A percentile compares a stretch with the other conserved stretches of the same genome.
phyloP scores from a whole-genome alignment of 2,329 filamentous ascomycete species.

The Aspergillus felis region DNA sequence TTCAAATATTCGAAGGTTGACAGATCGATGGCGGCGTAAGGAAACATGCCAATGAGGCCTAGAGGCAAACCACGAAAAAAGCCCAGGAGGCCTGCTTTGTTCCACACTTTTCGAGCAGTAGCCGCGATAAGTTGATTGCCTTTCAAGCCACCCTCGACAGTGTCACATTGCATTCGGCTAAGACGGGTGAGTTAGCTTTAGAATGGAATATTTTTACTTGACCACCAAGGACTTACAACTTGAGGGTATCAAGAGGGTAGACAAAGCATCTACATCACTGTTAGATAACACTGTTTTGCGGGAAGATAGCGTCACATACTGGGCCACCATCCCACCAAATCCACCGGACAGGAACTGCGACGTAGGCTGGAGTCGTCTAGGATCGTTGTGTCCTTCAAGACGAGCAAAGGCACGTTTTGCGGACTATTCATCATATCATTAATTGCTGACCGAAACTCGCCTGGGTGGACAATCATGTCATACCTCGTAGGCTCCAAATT shows the following conservation, averaged over 20 bases:
- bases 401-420: slow-evolving; percentile 82
- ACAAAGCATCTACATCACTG: slow-evolving; percentile 65
- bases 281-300: slow-evolving; percentile 19
- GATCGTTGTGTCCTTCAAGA: slow-evolving; percentile 82
- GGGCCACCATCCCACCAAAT: slow-evolving; percentile 87
- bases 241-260: slow-evolving; percentile 77
- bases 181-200: slow-evolving; percentile 7
- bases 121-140: slow-evolving; percentile 78
- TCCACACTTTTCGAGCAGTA: slow-evolving; percentile 84
- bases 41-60: slow-evolving; percentile 94
- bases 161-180: slow-evolving; percentile 87
- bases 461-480: slow-evolving; percentile 20
- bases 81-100: slow-evolving; percentile 65
- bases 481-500: slow-evolving; percentile 93
- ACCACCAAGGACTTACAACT: slow-evolving; percentile 47
- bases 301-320: slow-evolving; percentile 54
- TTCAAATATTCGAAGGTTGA: slow-evolving; percentile 94
- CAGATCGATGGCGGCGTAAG: slow-evolving; percentile 94
- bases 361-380: slow-evolving; percentile 71
- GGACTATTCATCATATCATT: slow-evolving; percentile 48
- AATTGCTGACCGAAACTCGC: background rate
- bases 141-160: slow-evolving; percentile 75
- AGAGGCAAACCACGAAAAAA: slow-evolving; percentile 93
- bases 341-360: slow-evolving; percentile 92
- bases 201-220: background rate